Base-by-base conservation (phyloP, 768 basidiomycete species). In the Naganishia kalamii region DNA sequence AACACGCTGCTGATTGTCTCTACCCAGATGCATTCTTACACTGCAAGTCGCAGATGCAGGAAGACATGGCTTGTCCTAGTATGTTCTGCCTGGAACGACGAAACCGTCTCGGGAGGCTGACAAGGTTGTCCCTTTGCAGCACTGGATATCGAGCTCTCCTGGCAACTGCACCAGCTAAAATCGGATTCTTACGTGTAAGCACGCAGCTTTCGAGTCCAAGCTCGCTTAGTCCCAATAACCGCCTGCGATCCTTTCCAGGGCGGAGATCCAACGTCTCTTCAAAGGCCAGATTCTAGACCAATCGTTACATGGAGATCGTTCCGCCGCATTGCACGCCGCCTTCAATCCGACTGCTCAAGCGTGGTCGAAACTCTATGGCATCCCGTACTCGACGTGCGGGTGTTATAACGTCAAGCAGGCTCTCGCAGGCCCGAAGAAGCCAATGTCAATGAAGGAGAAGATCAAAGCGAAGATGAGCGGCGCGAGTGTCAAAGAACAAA, bases 321-420 rank as follows among this genome's bases (percentile, higher is more conserved):
- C 35, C 40, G 52, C 52, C 2, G 35, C 17, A 2, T 30, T 54
- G 23, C 52, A 54, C 23, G 52, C 52, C 11, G 33, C 52, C 17
- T 54, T 21, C 23, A 21, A 15, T 30, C 7, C 52, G 19, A 54
- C 52, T 2, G 52, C 52, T 4, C 35, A 35, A 21, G 25, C 52
- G 13, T 54, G 52, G 52, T 4, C 15, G 17, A 32, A 19, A 8
- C 33, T 54, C 35, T 37, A 37, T 35, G 7, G 21, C 1, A 7
- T 54, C 21, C 52, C 52, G 25, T 54, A 54, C 35, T 54, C 52
- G 35, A 21, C 52, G n/a, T 54, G 52, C 21, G 52, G 52, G 21
- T 54, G 52, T n/a, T 54, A 54, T 33, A 35, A 8, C 6, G 15
- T 37, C 52, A 19, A 4, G 11, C 10, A 35, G 25, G 40, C 35